These are phyloP conservation scores for Colletotrichum sp. DNA, from an alignment of 2,329 filamentous ascomycete species.

Conservation along the genomic window DNA sequence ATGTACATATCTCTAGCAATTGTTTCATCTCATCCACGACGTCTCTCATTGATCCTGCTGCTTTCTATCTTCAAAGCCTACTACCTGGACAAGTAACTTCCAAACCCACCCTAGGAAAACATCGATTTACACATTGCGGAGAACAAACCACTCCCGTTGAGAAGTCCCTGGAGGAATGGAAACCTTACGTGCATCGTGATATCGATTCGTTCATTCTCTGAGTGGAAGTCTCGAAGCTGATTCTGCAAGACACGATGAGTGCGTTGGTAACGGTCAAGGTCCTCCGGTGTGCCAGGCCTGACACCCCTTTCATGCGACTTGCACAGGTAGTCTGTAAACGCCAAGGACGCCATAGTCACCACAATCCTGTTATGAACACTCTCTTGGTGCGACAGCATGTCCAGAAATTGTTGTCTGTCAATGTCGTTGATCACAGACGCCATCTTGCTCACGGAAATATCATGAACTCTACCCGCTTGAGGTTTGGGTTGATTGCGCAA, in stretches of 20 bases:
- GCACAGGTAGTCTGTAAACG: neutral
- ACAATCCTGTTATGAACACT: neutral
- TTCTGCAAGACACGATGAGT: neutral
- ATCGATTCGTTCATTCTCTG: neutral
- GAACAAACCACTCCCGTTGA: neutral
- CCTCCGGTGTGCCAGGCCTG: neutral
- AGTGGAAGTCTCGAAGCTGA: neutral
- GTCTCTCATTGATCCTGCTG: neutral
- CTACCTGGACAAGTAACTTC: neutral
- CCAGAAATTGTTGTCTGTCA: neutral
- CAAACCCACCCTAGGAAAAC: neutral
- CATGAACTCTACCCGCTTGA: neutral
- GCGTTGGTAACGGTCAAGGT: neutral
- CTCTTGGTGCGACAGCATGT: neutral
- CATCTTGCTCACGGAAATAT: neutral
- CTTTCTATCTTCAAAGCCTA: neutral
- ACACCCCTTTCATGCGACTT: neutral
- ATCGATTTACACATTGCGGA: neutral
- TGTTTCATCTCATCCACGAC: accelerated
- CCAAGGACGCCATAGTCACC: neutral
- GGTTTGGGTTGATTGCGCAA: neutral
- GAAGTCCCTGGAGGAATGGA: neutral
- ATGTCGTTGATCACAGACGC: neutral
- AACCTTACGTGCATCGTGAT: neutral
- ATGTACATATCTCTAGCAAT: neutral